phyloP scores from a whole-genome alignment of 345 rosid species.

The Salix suchowensis region DNA sequence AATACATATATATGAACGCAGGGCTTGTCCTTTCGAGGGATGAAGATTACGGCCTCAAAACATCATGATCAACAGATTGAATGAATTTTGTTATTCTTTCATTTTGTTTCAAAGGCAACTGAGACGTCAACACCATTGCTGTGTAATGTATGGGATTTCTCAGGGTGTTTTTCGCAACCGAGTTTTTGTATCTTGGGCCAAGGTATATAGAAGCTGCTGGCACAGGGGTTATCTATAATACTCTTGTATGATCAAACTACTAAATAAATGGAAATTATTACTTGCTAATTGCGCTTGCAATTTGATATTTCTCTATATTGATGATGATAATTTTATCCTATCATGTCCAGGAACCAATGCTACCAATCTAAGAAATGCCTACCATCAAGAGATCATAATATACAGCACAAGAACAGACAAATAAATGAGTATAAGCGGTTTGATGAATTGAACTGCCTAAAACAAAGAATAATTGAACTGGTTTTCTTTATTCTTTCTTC shows the following conservation, averaged over 20 bases:
- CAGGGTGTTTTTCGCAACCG: not conserved
- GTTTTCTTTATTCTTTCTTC: not conserved
- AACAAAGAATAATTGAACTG: not conserved
- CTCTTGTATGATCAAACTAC: not conserved
- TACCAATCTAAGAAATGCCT: not conserved
- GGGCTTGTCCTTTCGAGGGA: not conserved
- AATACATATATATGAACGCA: conserved; percentile 3
- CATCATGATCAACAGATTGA: not conserved
- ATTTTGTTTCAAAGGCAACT: not conserved
- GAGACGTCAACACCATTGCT: not conserved
- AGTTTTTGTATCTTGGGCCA: not conserved
- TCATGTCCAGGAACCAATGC: not conserved
- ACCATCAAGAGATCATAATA: not conserved
- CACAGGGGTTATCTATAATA: not conserved
- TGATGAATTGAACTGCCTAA: not conserved
- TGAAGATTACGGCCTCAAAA: not conserved
- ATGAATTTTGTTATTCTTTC: conserved; percentile 32
- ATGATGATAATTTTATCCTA: not conserved
- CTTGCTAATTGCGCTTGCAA: conserved; percentile 2
- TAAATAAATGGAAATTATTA: conserved; percentile 16
- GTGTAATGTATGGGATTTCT: not conserved
- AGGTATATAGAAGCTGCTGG: not conserved
- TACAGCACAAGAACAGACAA: not conserved
- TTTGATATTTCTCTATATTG: not conserved
- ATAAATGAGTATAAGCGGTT: not conserved